Percentiles rank a stretch among this genome's conserved stretches.
phyloP scores from a whole-genome alignment of 2,329 filamentous ascomycete genomes.

The Fusarium verticillioides region DNA sequence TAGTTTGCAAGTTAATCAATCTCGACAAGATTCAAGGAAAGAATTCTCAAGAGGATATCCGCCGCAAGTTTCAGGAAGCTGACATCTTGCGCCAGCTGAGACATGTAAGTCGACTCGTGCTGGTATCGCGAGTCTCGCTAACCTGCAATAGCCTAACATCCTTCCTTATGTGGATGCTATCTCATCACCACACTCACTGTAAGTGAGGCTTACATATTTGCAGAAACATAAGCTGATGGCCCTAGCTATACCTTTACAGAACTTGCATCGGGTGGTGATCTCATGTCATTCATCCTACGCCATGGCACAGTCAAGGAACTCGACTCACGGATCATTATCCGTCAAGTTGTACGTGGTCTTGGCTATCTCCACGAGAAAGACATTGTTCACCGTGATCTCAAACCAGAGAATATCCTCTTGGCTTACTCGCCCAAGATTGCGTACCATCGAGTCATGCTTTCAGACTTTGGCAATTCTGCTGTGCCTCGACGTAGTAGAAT shows the following conservation, averaged over 20 bases:
- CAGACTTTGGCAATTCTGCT: slow-evolving; percentile 64
- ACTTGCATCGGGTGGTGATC: slow-evolving; percentile 65
- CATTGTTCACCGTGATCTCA: slow-evolving; percentile 64
- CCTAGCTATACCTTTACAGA: slow-evolving; percentile 66
- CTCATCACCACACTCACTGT: slow-evolving; percentile 60
- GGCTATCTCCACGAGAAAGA: slow-evolving; percentile 61
- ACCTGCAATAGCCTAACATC: slow-evolving; percentile 62
- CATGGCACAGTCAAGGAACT: slow-evolving; percentile 53
- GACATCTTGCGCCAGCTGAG: slow-evolving; percentile 63
- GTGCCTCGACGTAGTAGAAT: slow-evolving; percentile 56
- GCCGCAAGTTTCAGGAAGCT: slow-evolving; percentile 60
- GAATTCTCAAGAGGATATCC: slow-evolving; percentile 45
- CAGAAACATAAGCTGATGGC: not conserved
- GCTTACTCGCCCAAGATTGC: slow-evolving; percentile 56
- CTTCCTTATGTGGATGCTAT: slow-evolving; percentile 63
- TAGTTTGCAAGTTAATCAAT: slow-evolving; percentile 76
- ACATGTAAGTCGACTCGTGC: slow-evolving; percentile 57
- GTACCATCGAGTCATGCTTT: slow-evolving; percentile 60
- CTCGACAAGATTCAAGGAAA: slow-evolving; percentile 51
- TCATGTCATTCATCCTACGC: slow-evolving; percentile 60
- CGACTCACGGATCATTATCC: slow-evolving; percentile 57
- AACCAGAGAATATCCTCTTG: slow-evolving; percentile 65
- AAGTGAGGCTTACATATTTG: slow-evolving; percentile 26
- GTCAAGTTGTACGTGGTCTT: slow-evolving; percentile 60
- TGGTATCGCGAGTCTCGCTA: slow-evolving; percentile 5